Evolutionary conservation across 495 filamentous ascomycete genomes (phyloP), one percentile per base, ranked within the genome.

Genomic region (Monascus purpureus): DNA sequence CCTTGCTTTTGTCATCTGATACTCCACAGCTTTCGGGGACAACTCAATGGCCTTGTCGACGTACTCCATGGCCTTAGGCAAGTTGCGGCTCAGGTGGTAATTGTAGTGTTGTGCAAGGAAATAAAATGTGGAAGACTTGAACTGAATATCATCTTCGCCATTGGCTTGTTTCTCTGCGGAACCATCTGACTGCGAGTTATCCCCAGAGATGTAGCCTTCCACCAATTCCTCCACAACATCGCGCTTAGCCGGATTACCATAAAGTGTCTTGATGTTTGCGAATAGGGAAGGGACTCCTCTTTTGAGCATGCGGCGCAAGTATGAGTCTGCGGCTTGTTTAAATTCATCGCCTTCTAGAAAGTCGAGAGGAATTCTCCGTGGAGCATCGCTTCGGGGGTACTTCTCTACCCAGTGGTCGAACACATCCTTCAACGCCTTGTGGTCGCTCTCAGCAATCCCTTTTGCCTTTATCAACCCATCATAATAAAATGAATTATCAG

Each of bases 31-130:
- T 41, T 80, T 71, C 6, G 85, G 77, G 30, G 76, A 68, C 31
- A 82, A 47, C 37, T 80, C 72, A 36, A 95, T 73, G 2, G 83
- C 63, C 52, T 77, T 75, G n/a, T 93, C 78, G 29, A 93, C 80
- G 39, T 74, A 78, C 37, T 82, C 68, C 55, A 79, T 67, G 7
- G 92, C 87, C 55, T 86, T 88, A 16, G 68, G 37, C 17, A 93
- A 64, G 51, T 95, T 70, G 23, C 87, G 82, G 45, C 80, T 93
- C 32, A 84, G 66, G 52, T 82, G 67, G 47, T 93, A 95, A 55
- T 93, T 86, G 62, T 93, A 94, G 55, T 99, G 90, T 46, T 96
- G 92, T 4, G 84, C 83, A 32, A 99, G 73, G 64, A 92, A 99
- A 49, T 90, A 95, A 25, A 81, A 72, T 2, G 77, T 78, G 8